Evolutionary conservation across 2,329 filamentous ascomycete species (phyloP).

Genomic region (Epichloe sylvatica): DNA sequence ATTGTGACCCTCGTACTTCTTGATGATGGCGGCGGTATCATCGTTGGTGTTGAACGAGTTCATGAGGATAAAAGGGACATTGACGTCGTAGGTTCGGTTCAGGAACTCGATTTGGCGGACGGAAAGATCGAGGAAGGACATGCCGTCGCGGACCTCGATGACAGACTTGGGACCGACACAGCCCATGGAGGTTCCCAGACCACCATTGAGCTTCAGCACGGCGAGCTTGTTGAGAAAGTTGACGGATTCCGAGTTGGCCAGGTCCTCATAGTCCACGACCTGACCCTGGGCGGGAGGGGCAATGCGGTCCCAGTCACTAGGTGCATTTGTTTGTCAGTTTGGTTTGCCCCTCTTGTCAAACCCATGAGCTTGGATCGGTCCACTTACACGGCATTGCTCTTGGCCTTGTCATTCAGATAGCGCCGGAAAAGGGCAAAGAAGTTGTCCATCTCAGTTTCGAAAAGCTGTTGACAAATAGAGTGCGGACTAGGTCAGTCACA

Average conservation of each 20-base stretch:
- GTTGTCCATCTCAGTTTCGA: constrained; percentile 99
- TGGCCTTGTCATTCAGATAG: constrained; percentile 97
- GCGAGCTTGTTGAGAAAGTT: constrained; percentile 94
- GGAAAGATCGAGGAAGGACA: constrained; percentile 98
- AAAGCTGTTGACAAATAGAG: constrained; percentile 43
- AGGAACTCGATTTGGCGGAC: constrained; percentile 98
- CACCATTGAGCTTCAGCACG: constrained; percentile 97
- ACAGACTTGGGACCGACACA: constrained; percentile 99
- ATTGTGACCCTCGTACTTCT: constrained; percentile 99
- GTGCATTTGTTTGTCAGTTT: constrained; percentile 1
- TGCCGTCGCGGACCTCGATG: constrained; percentile 98
- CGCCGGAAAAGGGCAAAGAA: constrained; percentile 98
- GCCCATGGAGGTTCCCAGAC: constrained; percentile 98
- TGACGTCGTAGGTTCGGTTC: constrained; percentile 94
- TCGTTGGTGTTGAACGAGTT: constrained; percentile 99
- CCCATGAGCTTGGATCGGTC: neutral
- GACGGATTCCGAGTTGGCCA: constrained; percentile 79
- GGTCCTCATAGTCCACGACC: constrained; percentile 86
- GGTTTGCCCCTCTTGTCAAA: neutral
- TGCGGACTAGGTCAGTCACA: constrained; percentile 2
- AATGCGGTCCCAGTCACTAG: constrained; percentile 94
- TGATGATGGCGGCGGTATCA: constrained; percentile 97
- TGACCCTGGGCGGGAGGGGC: constrained; percentile 83
- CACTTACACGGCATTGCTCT: constrained; percentile 72
- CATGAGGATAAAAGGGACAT: constrained; percentile 97